Percentiles rank a stretch among this genome's conserved stretches.
Conservation (phyloP, 73 alveolate genomes). For the Blepharisma stoltei region DNA sequence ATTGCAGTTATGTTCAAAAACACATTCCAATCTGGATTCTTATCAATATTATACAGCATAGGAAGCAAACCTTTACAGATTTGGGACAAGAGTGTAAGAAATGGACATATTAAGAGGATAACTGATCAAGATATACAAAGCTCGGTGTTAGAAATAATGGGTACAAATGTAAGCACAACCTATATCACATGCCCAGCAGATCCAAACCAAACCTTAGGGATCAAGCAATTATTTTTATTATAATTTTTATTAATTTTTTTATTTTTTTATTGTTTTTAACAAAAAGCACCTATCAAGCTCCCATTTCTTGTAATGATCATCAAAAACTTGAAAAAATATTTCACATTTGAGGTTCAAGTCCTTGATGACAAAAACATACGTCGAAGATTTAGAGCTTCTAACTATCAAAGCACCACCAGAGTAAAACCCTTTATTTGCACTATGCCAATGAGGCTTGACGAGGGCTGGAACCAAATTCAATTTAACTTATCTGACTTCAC, state of each 20-base stretch:
- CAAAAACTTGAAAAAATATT: conserved; percentile 93
- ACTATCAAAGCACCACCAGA: conserved; percentile 92
- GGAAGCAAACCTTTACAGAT: conserved; percentile 91
- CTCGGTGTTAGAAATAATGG: conserved; percentile 94
- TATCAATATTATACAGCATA: conserved; percentile 77
- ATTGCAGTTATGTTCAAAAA: too few relatives aligned
- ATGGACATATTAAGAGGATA: conserved; percentile 95
- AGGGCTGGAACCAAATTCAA: conserved; percentile 76
- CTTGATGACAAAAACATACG: conserved; percentile 95
- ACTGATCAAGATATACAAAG: conserved; percentile 95
- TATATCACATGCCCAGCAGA: conserved; percentile 92
- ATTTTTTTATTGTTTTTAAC: too few relatives aligned
- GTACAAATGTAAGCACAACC: conserved; percentile 94
- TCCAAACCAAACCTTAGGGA: conserved; percentile 92
- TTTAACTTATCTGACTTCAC: conserved; percentile 68
- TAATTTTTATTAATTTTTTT: too few relatives aligned
- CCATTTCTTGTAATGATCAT: conserved; percentile 96
- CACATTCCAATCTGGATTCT: conserved; percentile 51
- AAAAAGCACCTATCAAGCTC: too few relatives aligned
- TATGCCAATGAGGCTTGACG: conserved; percentile 80
- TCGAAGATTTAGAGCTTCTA: conserved; percentile 97
- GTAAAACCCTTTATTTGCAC: conserved; percentile 98
- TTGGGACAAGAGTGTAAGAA: conserved; percentile 92
- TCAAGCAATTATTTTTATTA: too few relatives aligned
- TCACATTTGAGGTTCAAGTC: conserved; percentile 95